Evolutionary conservation across 2,329 filamentous ascomycete genomes (phyloP), one percentile per base, ranked within the genome.

Genomic region (Penicillium expansum): DNA sequence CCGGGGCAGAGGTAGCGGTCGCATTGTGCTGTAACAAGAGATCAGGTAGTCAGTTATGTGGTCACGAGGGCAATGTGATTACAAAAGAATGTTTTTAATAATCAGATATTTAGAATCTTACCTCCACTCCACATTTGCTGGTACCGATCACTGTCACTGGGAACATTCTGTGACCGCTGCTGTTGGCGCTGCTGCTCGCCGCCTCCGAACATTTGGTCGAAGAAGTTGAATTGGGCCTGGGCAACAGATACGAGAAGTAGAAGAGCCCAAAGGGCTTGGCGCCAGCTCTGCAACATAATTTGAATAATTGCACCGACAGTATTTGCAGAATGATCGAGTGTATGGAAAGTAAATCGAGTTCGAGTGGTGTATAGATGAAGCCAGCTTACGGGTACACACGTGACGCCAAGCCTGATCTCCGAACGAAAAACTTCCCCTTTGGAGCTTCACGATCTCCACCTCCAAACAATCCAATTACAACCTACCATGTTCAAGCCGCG

Each of bases 1-100:
- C 91, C 91, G 2, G 94, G 92, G 72, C 94, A 99, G 54, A 99
- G 86, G 73, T 97, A 99, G 66, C 93, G 92, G 68, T 90, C 86
- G 81, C 94, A 99, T 67, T 86, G 82, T n/a, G 92, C 90, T 90
- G 68, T 20, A 29, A 14, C 10, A 1, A 27, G 22, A 38, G 29
- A 52, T 32, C 52, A 74, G 57, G 63, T 56, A 35, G 69, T 72
- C 29, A 61, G 48, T 51, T 24, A 48, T 33, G 39, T 33, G 37
- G 33, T 29, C 10, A 16, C 18, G 24, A 39, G 29, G 60, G 30
- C 45, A 57, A 52, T 10, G 20, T 39, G 48, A 9, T 44, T 29
- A 24, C n/a, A 37, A 35, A 5, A 43, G 11, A 3, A 42, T 27
- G 16, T 13, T 30, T 11, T 13, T 30, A 9, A 18, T 10, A 30